phyloP scores from a whole-genome alignment of 805 yeast genomes.

The Candida succiphila region DNA sequence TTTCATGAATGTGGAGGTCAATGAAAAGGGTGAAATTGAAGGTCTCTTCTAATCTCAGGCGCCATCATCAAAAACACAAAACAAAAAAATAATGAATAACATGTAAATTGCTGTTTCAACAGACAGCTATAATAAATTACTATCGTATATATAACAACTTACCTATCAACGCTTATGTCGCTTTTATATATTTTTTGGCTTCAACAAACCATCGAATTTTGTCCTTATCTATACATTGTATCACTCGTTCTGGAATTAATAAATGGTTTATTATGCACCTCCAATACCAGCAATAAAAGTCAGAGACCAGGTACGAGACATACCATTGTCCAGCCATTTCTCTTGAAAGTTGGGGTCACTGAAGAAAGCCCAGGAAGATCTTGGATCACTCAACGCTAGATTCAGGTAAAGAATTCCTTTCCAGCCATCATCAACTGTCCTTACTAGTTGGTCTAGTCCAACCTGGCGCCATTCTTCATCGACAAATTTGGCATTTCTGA shows the following conservation, averaged over 20 bases:
- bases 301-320: slow-evolving; percentile 52
- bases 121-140: no score
- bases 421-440: slow-evolving; percentile 48
- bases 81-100: no score
- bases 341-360: slow-evolving; percentile 20
- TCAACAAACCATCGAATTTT: no score
- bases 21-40: slow-evolving; percentile 83
- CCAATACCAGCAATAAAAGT: slow-evolving; percentile 48
- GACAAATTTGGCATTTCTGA: slow-evolving; percentile 43
- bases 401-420: slow-evolving; percentile 42
- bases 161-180: no score
- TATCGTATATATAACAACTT: no score
- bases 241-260: no score
- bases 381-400: slow-evolving; percentile 34
- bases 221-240: no score
- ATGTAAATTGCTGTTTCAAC: no score
- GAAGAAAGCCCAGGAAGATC: slow-evolving; percentile 31
- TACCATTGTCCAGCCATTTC: slow-evolving; percentile 47
- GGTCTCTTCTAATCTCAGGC: slow-evolving; percentile 75
- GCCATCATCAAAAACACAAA: no score
- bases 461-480: slow-evolving; percentile 31
- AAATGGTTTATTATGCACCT: no score
- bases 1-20: slow-evolving; percentile 93
- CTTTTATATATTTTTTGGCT: no score
- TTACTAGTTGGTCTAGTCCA: slow-evolving; percentile 24